Conservation (phyloP, 2,329 filamentous ascomycete genomes). For the Ophiocordyceps sinensis region DNA sequence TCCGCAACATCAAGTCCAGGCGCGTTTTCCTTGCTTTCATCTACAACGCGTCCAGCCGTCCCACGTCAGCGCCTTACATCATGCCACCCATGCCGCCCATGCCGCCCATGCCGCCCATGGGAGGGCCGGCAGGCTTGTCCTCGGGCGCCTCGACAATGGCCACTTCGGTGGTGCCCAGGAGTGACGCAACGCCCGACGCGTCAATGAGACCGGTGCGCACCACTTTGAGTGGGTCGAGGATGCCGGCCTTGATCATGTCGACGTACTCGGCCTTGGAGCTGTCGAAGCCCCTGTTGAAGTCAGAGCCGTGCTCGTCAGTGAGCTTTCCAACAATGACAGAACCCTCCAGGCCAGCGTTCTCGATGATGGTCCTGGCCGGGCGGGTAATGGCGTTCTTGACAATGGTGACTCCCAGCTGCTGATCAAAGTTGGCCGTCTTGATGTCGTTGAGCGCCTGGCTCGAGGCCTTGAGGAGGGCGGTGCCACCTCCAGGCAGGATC, state of each 20-base stretch:
- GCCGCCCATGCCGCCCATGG: constrained; percentile 53
- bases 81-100: constrained; percentile 54
- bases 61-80: constrained; percentile 33
- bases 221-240: constrained; percentile 98
- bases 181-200: constrained; percentile 87
- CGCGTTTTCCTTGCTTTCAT: constrained; percentile 9
- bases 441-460: constrained; percentile 71
- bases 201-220: constrained; percentile 92
- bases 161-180: constrained; percentile 95
- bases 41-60: constrained; percentile 11
- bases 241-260: constrained; percentile 95
- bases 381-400: constrained; percentile 97
- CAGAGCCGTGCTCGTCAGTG: constrained; percentile 74
- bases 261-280: constrained; percentile 95
- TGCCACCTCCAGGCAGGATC: constrained; percentile 96
- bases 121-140: constrained; percentile 57
- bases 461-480: constrained; percentile 92
- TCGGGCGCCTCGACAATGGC: constrained; percentile 93
- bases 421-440: constrained; percentile 93
- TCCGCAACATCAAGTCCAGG: constrained; percentile 35
- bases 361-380: constrained; percentile 86
- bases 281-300: constrained; percentile 99
- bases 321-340: constrained; percentile 97
- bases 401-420: constrained; percentile 95
- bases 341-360: constrained; percentile 94